Evolutionary conservation across 2,329 filamentous ascomycete species (phyloP), one percentile per base, ranked within the genome.

Genomic region (Trichoderma sp.): DNA sequence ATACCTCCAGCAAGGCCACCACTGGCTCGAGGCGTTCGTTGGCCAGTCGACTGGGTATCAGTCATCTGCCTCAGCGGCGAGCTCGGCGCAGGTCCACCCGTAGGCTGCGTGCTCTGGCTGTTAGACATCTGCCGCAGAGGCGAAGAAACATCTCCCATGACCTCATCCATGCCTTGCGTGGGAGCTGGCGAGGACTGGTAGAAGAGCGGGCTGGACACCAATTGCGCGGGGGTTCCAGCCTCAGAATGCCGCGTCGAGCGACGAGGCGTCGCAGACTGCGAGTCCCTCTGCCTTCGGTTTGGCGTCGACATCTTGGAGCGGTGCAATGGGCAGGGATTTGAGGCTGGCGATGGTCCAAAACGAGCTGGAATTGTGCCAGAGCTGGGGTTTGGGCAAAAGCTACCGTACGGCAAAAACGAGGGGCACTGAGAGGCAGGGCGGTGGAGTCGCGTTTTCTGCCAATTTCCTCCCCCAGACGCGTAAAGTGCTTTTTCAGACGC

Each of bases 161-260:
- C 75, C 35, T 70, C 76, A 73, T 77, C 72, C 37, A 66, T 70
- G 34, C 70, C 73, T n/a, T 72, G 73, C 9, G 64, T 69, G 1
- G 76, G 74, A 15, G 74, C 72, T 2, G 82, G 80, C 7, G 83
- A 82, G 2, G 84, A 87, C 73, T 86, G 87, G 79, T 89, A 96
- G 79, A 92, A 92, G 71, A 97, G 84, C 48, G 94, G 94, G 68
- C 93, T 97, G 4, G 93, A 95, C 5, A 87, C 87, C 70, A 89
- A 82, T 72, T 84, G 82, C 25, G 84, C 83, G 70, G 85, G 84
- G 61, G 84, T 85, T 39, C 65, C 70, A 42, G 74, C 71, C 67
- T 78, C 72, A 17, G 78, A 74, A 63, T 77, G 84, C 63, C 84
- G 82, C 54, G 74, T 72, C 59, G 79, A 79, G 61, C 78, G 78